phyloP scores from a whole-genome alignment of 2,329 filamentous ascomycete genomes.

The Epichloe typhina region DNA sequence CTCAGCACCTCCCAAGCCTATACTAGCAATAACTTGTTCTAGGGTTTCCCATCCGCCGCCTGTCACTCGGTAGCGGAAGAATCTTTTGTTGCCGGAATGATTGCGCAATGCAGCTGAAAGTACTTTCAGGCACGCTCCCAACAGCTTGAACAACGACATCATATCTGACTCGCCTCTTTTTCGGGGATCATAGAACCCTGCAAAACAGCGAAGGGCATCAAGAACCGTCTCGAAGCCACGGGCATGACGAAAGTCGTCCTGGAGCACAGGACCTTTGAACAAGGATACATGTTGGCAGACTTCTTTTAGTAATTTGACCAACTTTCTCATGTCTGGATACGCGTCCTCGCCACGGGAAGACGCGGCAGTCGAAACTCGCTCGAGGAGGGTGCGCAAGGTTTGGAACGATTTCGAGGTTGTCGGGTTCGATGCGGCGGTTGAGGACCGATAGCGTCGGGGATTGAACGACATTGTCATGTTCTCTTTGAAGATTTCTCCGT shows the following conservation, averaged over 20 bases:
- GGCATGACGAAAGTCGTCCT: constrained; percentile 74
- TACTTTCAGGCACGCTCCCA: constrained; percentile 60
- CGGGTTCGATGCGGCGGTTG: constrained; percentile 46
- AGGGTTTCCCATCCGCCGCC: constrained; percentile 68
- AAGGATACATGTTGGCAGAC: constrained; percentile 51
- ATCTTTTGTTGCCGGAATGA: constrained; percentile 79
- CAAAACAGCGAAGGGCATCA: constrained; percentile 53
- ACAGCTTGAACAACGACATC: constrained; percentile 49
- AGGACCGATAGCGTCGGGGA: constrained; percentile 48
- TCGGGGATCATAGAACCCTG: constrained; percentile 61
- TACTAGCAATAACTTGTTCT: constrained; percentile 57
- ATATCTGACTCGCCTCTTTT: constrained; percentile 49
- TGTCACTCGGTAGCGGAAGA: constrained; percentile 66
- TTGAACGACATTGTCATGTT: constrained; percentile 34
- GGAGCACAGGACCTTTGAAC: constrained; percentile 35
- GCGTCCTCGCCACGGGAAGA: constrained; percentile 21
- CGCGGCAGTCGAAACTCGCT: constrained; percentile 25
- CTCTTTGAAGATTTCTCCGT: background rate
- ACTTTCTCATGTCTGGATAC: constrained; percentile 34
- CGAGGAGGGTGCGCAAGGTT: constrained; percentile 42
- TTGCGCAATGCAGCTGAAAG: constrained; percentile 62
- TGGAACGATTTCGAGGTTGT: constrained; percentile 47
- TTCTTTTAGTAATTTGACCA: constrained; percentile 45
- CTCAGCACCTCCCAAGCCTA: constrained; percentile 50
- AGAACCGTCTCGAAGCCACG: constrained; percentile 67